Evolutionary conservation across 345 rosid species (phyloP).

Genomic region (Rhodamnia argentea): DNA sequence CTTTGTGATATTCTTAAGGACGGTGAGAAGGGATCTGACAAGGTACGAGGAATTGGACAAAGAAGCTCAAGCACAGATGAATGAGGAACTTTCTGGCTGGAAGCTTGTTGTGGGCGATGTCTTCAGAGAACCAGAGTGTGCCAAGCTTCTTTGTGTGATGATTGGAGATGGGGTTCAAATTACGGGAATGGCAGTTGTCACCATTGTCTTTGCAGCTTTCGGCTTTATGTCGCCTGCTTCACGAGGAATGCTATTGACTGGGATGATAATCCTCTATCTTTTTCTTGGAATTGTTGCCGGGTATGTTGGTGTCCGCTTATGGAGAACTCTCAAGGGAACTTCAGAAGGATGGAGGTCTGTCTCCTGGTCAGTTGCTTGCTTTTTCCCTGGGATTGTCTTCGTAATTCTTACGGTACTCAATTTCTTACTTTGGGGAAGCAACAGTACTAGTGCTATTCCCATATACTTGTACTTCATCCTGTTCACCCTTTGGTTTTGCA

Average conservation of each 20-base stretch:
- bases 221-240: slow-evolving; percentile 49
- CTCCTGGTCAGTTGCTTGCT: slow-evolving; percentile 33
- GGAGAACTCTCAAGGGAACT: slow-evolving; percentile 36
- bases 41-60: slow-evolving; percentile 37
- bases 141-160: slow-evolving; percentile 37
- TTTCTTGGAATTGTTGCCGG: slow-evolving; percentile 35
- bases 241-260: slow-evolving; percentile 38
- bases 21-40: slow-evolving; percentile 36
- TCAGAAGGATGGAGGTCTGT: slow-evolving; percentile 36
- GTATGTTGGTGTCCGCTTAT: slow-evolving; percentile 26
- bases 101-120: slow-evolving; percentile 47
- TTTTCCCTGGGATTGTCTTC: slow-evolving; percentile 39
- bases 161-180: slow-evolving; percentile 41
- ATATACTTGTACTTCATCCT: slow-evolving; percentile 28
- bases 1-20: slow-evolving; percentile 33
- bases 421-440: slow-evolving; percentile 38
- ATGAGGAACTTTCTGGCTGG: slow-evolving; percentile 47
- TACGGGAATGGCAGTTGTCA: slow-evolving; percentile 34
- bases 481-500: slow-evolving; percentile 35
- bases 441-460: slow-evolving; percentile 36
- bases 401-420: slow-evolving; percentile 25
- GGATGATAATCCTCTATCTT: slow-evolving; percentile 41
- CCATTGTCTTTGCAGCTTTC: slow-evolving; percentile 34
- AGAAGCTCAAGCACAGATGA: slow-evolving; percentile 42
- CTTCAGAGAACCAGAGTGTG: slow-evolving; percentile 29